Evolutionary conservation across 225 moss, liverwort and hornwort genomes (phyloP), one percentile per base, ranked within the genome.

Genomic region (Sphagnum contortum): DNA sequence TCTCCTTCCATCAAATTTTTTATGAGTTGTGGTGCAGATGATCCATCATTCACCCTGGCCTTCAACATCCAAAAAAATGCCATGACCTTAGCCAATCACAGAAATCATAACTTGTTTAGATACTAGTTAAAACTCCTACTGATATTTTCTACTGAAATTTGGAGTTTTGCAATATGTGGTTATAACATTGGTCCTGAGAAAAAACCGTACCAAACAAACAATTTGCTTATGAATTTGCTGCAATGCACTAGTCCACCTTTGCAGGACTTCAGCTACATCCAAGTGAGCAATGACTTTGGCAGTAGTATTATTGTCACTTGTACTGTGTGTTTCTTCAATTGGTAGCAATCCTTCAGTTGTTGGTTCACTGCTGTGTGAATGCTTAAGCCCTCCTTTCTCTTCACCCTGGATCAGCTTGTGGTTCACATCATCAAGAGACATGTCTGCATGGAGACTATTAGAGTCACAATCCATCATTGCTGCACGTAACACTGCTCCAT

Each of bases 191-290:
- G 29, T 29, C 29, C 29, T 1, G 0, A 29, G 29, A 29, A 29
- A 29, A 29, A 29, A 29, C 29, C 29, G 69, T 79, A 95, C 91
- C 77, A 96, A 77, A 61, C 92, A 90, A 69, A 96, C 79, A 69
- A 90, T 86, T 87, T 92, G 95, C 75, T 92, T 92, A 64, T 96
- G 92, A 66, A 96, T 83, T 58, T 84, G 79, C 67, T 92, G 86
- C 69, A 96, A 80, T 58, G 88, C 92, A 83, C 92, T 90, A 57
- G 88, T 96, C 95, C 95, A 96, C 48, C 95, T 90, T 64, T 92
- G 82, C 59, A 96, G 73, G 57, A 96, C 78, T 73, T 96, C 92
- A 52, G 90, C 95, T 3, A 96, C 87, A 75, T 96, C 95, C 68
- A 96, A 74, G 64, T 89, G 89, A 5, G 92, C 83, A 29, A 29